Conservation (phyloP, 305 asterid species). For the Coffea humblotiana region DNA sequence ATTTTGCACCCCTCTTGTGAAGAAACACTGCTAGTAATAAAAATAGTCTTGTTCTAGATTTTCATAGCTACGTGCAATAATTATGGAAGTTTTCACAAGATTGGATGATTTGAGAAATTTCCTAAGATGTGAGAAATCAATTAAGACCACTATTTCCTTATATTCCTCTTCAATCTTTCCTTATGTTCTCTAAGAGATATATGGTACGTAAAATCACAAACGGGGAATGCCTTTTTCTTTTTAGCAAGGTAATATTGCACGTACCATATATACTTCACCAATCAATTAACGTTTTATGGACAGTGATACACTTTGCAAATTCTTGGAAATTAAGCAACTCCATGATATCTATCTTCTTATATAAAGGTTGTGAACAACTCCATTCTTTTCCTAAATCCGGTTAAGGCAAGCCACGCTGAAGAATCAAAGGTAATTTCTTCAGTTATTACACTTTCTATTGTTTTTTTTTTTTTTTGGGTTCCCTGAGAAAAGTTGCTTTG, state of each 20-base stretch:
- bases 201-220: neutral
- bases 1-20: too few species aligned
- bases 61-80: too few species aligned
- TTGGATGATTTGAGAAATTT: neutral
- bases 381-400: constrained; percentile 1
- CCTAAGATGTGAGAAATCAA: neutral
- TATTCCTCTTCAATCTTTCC: neutral
- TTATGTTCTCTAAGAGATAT: neutral
- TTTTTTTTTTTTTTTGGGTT: neutral
- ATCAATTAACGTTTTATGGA: neutral
- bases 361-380: constrained; percentile 3
- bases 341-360: neutral
- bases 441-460: neutral
- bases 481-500: constrained; percentile 1
- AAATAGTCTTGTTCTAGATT: too few species aligned
- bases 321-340: constrained; percentile 11
- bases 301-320: neutral
- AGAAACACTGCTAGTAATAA: too few species aligned
- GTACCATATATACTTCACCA: neutral
- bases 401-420: constrained; percentile 8
- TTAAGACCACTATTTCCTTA: neutral
- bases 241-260: neutral
- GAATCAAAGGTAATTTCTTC: constrained; percentile 25
- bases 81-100: neutral
- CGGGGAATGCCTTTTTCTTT: too few species aligned